These are phyloP conservation scores for Fusarium austroafricanum DNA, from an alignment of 2,329 filamentous ascomycete genomes.

Conservation along the genomic window DNA sequence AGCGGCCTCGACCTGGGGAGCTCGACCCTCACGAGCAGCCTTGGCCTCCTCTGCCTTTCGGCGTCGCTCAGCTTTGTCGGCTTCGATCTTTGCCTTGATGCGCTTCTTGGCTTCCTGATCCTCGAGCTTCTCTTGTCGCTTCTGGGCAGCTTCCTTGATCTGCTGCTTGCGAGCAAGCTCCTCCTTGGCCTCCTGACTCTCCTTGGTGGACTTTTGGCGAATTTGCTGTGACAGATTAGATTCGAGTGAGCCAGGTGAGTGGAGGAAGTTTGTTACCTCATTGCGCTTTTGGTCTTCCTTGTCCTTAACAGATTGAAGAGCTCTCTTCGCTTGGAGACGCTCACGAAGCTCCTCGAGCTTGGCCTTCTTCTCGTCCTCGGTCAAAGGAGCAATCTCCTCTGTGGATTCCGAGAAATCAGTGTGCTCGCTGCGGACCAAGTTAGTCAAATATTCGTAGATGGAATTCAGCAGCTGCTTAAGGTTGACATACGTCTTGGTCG, in stretches of 20 bases:
- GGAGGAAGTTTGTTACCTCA: conserved; percentile 66
- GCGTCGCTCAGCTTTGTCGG: conserved; percentile 89
- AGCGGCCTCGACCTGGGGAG: conserved; percentile 58
- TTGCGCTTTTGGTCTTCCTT: conserved; percentile 87
- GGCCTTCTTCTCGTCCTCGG: conserved; percentile 89
- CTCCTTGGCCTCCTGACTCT: conserved; percentile 90
- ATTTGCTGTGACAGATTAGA: conserved; percentile 63
- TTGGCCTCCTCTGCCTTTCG: conserved; percentile 88
- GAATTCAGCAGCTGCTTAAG: not conserved
- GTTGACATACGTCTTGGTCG: conserved; percentile 77
- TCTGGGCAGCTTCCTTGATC: conserved; percentile 88
- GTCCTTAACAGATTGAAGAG: conserved; percentile 75
- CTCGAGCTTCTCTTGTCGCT: conserved; percentile 87
- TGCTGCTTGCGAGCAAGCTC: conserved; percentile 88
- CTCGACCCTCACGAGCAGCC: conserved; percentile 83
- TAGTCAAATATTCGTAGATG: not conserved
- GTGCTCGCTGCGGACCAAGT: conserved; percentile 70
- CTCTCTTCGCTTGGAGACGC: conserved; percentile 78
- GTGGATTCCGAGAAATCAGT: conserved; percentile 93
- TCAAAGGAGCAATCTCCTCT: conserved; percentile 90
- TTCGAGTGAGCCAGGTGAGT: not conserved
- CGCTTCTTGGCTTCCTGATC: conserved; percentile 88
- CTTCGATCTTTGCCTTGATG: conserved; percentile 93
- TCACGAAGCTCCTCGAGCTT: conserved; percentile 79
- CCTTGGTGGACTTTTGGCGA: conserved; percentile 88